phyloP scores from a whole-genome alignment of 768 basidiomycete species.

The Phylloporus rhodoxanthus region DNA sequence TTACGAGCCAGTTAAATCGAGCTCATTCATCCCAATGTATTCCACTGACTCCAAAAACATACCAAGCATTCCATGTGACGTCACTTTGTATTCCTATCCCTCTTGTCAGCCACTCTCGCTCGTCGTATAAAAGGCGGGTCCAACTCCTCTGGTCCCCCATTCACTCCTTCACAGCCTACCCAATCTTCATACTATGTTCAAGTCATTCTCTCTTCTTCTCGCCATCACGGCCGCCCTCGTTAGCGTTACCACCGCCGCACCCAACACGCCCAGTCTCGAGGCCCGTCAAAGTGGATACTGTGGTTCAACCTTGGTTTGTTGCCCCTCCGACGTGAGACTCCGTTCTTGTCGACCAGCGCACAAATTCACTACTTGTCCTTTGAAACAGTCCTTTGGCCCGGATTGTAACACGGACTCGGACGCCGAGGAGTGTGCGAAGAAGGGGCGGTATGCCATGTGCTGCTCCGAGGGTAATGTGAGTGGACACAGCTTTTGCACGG shows the following conservation, averaged over 20 bases:
- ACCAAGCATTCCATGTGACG: slow-evolving; percentile 5
- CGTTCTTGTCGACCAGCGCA: background rate
- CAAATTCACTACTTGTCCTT: background rate
- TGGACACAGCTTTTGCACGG: background rate
- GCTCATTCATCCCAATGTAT: too few relatives aligned
- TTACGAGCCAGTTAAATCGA: too few relatives aligned
- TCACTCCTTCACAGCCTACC: background rate
- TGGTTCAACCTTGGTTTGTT: background rate
- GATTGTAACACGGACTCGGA: background rate
- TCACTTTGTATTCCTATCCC: background rate
- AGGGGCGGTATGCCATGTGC: background rate
- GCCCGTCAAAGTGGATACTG: background rate
- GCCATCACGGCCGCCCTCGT: background rate
- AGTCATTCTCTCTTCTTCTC: background rate
- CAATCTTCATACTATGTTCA: background rate
- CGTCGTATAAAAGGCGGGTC: background rate
- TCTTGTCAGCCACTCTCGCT: background rate
- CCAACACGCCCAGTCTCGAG: background rate
- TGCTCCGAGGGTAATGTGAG: background rate
- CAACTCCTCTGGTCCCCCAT: background rate
- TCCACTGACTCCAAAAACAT: too few relatives aligned
- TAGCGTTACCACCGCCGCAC: background rate
- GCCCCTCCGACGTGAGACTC: background rate
- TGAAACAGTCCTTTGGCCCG: background rate
- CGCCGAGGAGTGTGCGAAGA: background rate